A percentile compares a stretch with the other conserved stretches of the same genome.
phyloP scores from a whole-genome alignment of 768 basidiomycete species.

The Phylloporus scabripes region DNA sequence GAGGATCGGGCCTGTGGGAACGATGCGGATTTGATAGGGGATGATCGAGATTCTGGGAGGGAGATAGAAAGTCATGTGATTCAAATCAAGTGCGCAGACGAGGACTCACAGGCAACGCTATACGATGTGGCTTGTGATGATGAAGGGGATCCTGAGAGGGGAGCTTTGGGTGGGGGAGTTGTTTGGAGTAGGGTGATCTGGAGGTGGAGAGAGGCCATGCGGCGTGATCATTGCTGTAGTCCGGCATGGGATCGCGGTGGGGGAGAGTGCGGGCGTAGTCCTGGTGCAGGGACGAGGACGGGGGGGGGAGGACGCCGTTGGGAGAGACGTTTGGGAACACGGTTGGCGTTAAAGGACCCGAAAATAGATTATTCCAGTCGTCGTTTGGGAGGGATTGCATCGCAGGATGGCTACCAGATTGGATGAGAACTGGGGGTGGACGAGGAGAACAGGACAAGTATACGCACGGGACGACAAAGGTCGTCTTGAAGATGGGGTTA shows the following conservation, averaged over 20 bases:
- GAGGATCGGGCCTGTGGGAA: conserved; percentile 10
- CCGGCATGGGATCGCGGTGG: conserved; percentile 12
- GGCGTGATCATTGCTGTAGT: conserved; percentile 20
- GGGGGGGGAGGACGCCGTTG: conserved; percentile 48
- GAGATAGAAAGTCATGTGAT: conserved; percentile 2
- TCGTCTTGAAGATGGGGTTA: neutral
- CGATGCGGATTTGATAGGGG: conserved; percentile 12
- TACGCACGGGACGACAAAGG: neutral
- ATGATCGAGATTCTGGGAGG: conserved; percentile 17
- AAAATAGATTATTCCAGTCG: conserved; percentile 57
- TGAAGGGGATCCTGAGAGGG: conserved; percentile 10
- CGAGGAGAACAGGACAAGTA: conserved; percentile 13
- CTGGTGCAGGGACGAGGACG: conserved; percentile 27
- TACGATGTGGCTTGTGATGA: conserved; percentile 18
- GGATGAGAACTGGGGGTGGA: conserved; percentile 15
- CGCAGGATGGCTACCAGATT: conserved; percentile 6
- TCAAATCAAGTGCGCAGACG: neutral
- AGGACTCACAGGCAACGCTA: conserved; percentile 11
- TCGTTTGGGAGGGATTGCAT: conserved; percentile 25
- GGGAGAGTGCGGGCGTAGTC: conserved; percentile 30
- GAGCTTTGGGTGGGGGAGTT: conserved; percentile 28
- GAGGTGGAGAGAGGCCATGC: conserved; percentile 22
- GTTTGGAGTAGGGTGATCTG: conserved; percentile 30
- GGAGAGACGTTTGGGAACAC: conserved; percentile 59
- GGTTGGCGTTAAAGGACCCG: conserved; percentile 55